Evolutionary conservation across 257 asterid species (phyloP).

Genomic region (Catharanthus roseus): DNA sequence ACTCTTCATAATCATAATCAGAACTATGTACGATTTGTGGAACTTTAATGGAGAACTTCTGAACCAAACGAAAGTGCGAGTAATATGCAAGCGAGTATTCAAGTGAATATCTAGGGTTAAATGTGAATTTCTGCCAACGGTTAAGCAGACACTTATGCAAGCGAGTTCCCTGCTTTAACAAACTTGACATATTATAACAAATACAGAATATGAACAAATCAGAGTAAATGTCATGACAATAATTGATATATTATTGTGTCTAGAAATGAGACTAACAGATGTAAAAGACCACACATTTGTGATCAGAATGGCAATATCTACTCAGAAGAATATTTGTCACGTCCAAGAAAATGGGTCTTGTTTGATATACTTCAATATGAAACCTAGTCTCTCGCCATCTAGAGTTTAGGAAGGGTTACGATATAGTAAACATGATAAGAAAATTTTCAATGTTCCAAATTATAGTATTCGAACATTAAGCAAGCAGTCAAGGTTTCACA

Average conservation of each 20-base stretch:
- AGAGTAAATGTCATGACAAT: background rate
- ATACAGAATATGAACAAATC: background rate
- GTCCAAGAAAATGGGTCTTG: background rate
- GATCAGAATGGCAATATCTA: background rate
- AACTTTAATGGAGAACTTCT: background rate
- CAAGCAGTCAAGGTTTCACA: background rate
- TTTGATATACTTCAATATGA: background rate
- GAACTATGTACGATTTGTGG: too few species aligned
- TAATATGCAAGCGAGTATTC: too few species aligned
- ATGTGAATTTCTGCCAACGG: slow-evolving; percentile 97
- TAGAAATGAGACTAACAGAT: background rate
- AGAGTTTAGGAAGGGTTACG: background rate
- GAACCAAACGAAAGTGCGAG: background rate
- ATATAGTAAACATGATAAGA: background rate
- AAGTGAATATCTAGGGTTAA: slow-evolving; percentile 71
- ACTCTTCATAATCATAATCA: too few species aligned
- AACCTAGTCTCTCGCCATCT: background rate
- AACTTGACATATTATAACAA: slow-evolving; percentile 1
- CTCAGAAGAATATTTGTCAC: background rate
- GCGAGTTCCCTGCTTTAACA: slow-evolving; percentile 66
- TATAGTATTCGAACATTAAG: background rate
- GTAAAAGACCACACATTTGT: background rate
- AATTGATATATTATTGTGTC: background rate
- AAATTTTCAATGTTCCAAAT: background rate
- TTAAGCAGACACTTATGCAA: slow-evolving; percentile 79